Evolutionary conservation across 2,329 filamentous ascomycete genomes (phyloP), one percentile per base, ranked within the genome.

Genomic region (Alternaria metachromatica): DNA sequence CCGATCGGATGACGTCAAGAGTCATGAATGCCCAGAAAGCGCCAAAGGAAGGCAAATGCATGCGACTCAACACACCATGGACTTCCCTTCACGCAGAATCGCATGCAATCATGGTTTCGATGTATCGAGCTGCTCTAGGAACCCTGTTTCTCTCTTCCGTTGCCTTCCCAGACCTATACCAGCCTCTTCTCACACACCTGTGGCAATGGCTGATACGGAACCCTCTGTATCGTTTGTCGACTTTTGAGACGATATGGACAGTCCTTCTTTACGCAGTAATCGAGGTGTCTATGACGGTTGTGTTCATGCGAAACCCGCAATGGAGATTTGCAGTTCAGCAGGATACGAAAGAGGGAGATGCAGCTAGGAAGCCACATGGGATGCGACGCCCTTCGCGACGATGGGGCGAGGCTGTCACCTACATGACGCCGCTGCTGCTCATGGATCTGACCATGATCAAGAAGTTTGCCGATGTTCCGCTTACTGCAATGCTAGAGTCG

Each of bases 381-480:
- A 53, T 53, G 50, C 50, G 50, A 41, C 50, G 50, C 9, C 28
- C 50, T 53, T 53, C 49, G 18, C 50, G 50, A 10, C 50, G 50
- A 33, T 53, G 28, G 50, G 28, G 28, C 21, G 50, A 53, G 15
- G 50, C 28, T 23, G 10, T 23, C 28, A 53, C 50, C 0, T 53
- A 53, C 50, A 53, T 37, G 28, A 37, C 50, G 20, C 50, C 50
- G 28, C 28, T 53, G 3, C 28, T 53, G 7, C 30, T 53, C 18
- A 53, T 53, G 50, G 50, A 53, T 20, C 28, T 53, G 28, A 53
- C 50, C 28, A 53, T 53, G 28, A 53, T 53, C 28, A 53, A 53
- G 20, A 53, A 53, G 28, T 53, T 53, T 37, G 50, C 50, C 8
- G 28, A 53, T 18, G 28, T 53, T 13, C 28, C 28, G 50, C 50